Evolutionary conservation across 148 eudicot species (phyloP), one percentile per base, ranked within the genome.

Genomic region (Dysphania ambrosioides): DNA sequence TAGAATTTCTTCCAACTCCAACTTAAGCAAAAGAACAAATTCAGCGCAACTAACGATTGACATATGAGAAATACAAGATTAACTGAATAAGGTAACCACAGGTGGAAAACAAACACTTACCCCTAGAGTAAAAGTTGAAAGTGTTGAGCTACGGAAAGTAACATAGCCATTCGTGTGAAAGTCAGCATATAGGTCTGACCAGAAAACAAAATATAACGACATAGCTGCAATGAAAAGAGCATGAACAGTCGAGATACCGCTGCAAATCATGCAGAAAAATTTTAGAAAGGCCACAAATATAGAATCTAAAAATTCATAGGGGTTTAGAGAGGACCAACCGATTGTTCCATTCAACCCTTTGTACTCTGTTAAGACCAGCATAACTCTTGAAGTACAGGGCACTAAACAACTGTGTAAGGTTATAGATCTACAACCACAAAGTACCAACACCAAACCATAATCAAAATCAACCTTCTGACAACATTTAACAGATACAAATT

Each of bases 171-270:
- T 75, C 57, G 74, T 66, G 27, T 81, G 83, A 55, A 74, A 78
- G 75, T 95, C 97, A 78, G 91, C 88, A 78, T 80, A 95, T 61
- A 95, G 87, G 76, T 92, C 91, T 68, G 99, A 90, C 97, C 97
- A 92, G 87, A 86, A 92, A 19, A 92, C 99, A 72, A 95, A 95
- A 87, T 92, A 89, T 82, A 90, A 66, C 31, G 99, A 90, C 88
- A 89, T 82, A 66, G 85, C 76, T 69, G 96, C 87, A 71, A 95
- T 92, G 75, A 80, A 95, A 76, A 95, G 80, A 40, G 99, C 99
- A 72, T 95, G 99, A 76, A 89, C 80, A n/a, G 99, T 88, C 67
- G 99, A 95, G 63, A 88, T 81, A 68, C 89, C 92, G 18, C 96
- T 90, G 90, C 86, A 87, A 76, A 78, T 68, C 70, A 77, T 75